Evolutionary conservation across 495 filamentous ascomycete species (phyloP).

Genomic region (Darksidea phi): DNA sequence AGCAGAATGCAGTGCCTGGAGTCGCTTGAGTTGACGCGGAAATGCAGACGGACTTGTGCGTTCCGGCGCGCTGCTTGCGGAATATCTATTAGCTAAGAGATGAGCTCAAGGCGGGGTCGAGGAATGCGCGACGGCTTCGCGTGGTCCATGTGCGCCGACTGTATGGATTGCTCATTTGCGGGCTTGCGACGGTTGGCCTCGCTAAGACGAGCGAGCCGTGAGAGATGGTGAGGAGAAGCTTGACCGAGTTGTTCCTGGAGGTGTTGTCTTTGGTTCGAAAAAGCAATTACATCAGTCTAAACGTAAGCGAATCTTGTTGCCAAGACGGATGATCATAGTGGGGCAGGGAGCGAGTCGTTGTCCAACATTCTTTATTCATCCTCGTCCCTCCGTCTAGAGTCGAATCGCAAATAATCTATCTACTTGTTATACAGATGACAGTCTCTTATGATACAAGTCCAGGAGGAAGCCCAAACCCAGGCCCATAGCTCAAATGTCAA

Average conservation of each 20-base stretch:
- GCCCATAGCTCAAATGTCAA: not conserved
- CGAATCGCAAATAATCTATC: not conserved
- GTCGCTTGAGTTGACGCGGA: too few relatives aligned
- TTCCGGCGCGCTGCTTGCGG: slow-evolving; percentile 28
- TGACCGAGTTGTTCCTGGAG: not conserved
- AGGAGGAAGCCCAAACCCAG: not conserved
- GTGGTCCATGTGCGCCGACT: not conserved
- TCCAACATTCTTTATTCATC: not conserved
- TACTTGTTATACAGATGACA: too few relatives aligned
- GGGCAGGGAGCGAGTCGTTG: not conserved
- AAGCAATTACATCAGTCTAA: slow-evolving; percentile 24
- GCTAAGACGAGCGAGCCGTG: not conserved
- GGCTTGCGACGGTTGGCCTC: slow-evolving; percentile 3
- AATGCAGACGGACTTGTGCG: not conserved
- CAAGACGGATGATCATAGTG: not conserved
- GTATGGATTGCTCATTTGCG: not conserved
- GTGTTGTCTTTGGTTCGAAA: not conserved
- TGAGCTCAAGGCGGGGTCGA: slow-evolving; percentile 7
- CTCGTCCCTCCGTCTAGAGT: not conserved
- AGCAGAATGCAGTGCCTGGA: too few relatives aligned
- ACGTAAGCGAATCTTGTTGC: slow-evolving; percentile 14
- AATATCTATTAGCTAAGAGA: slow-evolving; percentile 32
- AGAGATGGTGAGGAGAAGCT: not conserved
- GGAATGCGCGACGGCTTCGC: slow-evolving; percentile 13
- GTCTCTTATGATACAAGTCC: not conserved